A percentile compares a stretch with the other conserved stretches of the same genome.
Conservation (phyloP, 352 stramenopile species). For the Pythium volutum region DNA sequence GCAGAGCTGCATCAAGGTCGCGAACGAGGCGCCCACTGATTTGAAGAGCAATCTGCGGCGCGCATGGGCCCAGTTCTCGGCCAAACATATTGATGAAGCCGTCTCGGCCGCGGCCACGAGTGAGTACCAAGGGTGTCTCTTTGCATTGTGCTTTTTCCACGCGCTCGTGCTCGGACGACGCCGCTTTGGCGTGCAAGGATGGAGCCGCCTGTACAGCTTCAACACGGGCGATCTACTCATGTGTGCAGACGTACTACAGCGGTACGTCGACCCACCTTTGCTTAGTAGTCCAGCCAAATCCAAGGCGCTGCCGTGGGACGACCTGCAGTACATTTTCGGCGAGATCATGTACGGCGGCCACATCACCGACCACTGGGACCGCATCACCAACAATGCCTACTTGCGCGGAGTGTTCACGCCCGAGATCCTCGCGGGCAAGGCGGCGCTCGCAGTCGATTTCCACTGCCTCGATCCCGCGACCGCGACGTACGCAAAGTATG, state of each 20-base stretch:
- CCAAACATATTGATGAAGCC: slow-evolving; percentile 75
- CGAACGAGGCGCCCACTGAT: slow-evolving; percentile 79
- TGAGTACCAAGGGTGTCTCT: slow-evolving; percentile 92
- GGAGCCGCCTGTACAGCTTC: slow-evolving; percentile 92
- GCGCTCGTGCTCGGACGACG: slow-evolving; percentile 87
- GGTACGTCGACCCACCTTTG: slow-evolving; percentile 79
- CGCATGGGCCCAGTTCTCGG: slow-evolving; percentile 74
- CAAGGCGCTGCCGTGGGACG: slow-evolving; percentile 62
- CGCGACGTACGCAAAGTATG: slow-evolving; percentile 93
- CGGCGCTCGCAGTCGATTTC: slow-evolving; percentile 72
- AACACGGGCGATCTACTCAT: slow-evolving; percentile 95
- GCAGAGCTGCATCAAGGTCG: slow-evolving; percentile 86
- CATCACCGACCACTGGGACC: slow-evolving; percentile 84
- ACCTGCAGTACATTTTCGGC: slow-evolving; percentile 90
- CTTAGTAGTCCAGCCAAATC: slow-evolving; percentile 3
- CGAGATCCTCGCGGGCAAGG: slow-evolving; percentile 50
- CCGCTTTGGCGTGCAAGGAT: slow-evolving; percentile 91
- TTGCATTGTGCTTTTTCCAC: slow-evolving; percentile 95
- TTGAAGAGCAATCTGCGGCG: slow-evolving; percentile 79
- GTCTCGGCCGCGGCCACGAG: slow-evolving; percentile 42
- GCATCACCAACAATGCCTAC: slow-evolving; percentile 81
- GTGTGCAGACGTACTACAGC: slow-evolving; percentile 75
- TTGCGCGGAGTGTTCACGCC: slow-evolving; percentile 60
- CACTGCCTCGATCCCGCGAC: slow-evolving; percentile 62
- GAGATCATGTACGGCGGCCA: slow-evolving; percentile 92